Evolutionary conservation across 352 stramenopile species (phyloP), one percentile per base, ranked within the genome.

Genomic region (Phytophthora citrophthora): DNA sequence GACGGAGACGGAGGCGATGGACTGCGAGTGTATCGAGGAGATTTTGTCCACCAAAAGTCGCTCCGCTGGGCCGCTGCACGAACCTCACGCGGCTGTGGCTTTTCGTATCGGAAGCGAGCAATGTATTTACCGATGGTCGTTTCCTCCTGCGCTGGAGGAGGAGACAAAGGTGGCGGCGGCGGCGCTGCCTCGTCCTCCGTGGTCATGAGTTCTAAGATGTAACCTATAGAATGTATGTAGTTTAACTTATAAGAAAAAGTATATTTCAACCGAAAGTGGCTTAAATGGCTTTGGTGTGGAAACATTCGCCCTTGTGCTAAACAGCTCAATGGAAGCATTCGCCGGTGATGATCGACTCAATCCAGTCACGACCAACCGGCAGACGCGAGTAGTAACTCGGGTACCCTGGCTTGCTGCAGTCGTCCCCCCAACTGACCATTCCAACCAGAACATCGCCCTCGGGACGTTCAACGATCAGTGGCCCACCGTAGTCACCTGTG

Each of bases 121-220:
- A 91, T 91, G 72, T 91, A 91, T 46, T 72, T 83, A 51, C 76
- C 76, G 69, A 91, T 91, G 5, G 82, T 91, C n/a, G 81, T 90
- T 34, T 48, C 57, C 40, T 70, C 43, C 4, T 54, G 40, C 23
- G 49, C 27, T 26, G 54, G 31, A 13, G 49, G 50, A 20, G 44
- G 57, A 20, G 59, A 56, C 12, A 31, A 46, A 32, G 64, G 64
- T 6, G 59, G 49, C 10, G 53, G 58, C 8, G 52, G 49, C 13
- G 44, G 39, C 5, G 51, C 46, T 13, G 24, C 34, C 23, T 58
- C 46, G 16, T 34, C 48, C 18, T 13, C 8, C 1, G 29, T 34
- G 29, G 26, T 29, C 26, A 29, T 8, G n/a, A 29, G 6, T 7
- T 4, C 26, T 7, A 29, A n/a, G n/a, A n/a, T n/a, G n/a, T n/a